Conservation (phyloP, 768 basidiomycete species). For the Suillus plorans region DNA sequence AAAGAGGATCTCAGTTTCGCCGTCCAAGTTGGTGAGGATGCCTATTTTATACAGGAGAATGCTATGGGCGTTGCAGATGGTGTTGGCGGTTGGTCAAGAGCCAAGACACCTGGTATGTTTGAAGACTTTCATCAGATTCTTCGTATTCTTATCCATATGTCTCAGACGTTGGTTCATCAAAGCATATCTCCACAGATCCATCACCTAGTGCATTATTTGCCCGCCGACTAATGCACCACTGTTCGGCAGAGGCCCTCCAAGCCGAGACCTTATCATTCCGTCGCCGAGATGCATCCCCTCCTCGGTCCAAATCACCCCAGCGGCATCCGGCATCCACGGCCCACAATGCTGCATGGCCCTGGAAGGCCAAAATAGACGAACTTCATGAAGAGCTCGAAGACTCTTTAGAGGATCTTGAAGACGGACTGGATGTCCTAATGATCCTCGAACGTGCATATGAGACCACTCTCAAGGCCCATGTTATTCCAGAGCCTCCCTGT, state of each 20-base stretch:
- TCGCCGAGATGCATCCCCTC: slow-evolving; percentile 34
- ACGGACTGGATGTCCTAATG: slow-evolving; percentile 68
- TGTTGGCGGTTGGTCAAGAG: slow-evolving; percentile 84
- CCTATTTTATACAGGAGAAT: slow-evolving; percentile 79
- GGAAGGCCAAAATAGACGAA: slow-evolving; percentile 38
- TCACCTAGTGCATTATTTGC: slow-evolving; percentile 63
- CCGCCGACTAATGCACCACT: slow-evolving; percentile 83
- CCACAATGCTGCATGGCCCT: slow-evolving; percentile 28
- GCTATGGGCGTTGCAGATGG: slow-evolving; percentile 96
- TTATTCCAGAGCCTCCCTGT: slow-evolving; percentile 34
- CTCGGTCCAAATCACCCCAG: slow-evolving; percentile 45
- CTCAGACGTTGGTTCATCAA: slow-evolving; percentile 22
- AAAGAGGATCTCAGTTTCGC: slow-evolving; percentile 46
- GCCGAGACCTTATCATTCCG: slow-evolving; percentile 10
- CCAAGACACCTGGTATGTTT: slow-evolving; percentile 35
- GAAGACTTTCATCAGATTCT: neutral
- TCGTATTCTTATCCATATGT: neutral
- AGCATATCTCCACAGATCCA: slow-evolving; percentile 36
- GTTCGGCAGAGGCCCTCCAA: slow-evolving; percentile 53
- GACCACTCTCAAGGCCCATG: slow-evolving; percentile 61
- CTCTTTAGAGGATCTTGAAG: slow-evolving; percentile 60
- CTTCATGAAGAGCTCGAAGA: slow-evolving; percentile 42
- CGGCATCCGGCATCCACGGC: slow-evolving; percentile 30
- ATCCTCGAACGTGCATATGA: slow-evolving; percentile 73
- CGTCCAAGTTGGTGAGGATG: slow-evolving; percentile 89